A percentile compares a stretch with the other conserved stretches of the same genome.
Conservation (phyloP, 225 moss, liverwort and hornwort species). For the Bryum argenteum region DNA sequence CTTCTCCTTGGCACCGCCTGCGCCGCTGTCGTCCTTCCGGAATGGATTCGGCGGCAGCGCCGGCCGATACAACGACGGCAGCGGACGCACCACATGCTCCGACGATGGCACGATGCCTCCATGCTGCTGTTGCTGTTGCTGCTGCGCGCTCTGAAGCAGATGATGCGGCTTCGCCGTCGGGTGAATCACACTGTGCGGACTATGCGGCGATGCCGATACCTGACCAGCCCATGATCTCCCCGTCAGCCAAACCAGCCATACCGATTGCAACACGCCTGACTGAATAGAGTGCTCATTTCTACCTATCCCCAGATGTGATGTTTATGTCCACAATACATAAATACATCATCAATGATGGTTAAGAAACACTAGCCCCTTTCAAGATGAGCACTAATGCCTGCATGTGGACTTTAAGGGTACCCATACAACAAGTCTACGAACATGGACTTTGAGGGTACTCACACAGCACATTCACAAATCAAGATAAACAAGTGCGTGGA, state of each 20-base stretch:
- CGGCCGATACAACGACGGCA: conserved; percentile 31
- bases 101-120: conserved; percentile 38
- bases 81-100: conserved; percentile 39
- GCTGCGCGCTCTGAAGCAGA: conserved; percentile 44
- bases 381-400: too few relatives aligned
- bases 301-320: too few relatives aligned
- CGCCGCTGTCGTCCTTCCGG: conserved; percentile 35
- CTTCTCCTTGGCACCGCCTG: conserved; percentile 37
- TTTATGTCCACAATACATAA: too few relatives aligned
- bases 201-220: conserved; percentile 36
- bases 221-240: conserved; percentile 12
- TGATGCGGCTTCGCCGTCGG: conserved; percentile 45
- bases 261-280: neutral
- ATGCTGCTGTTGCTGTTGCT: conserved; percentile 37
- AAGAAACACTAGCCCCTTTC: too few relatives aligned
- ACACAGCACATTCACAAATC: too few relatives aligned
- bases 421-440: too few relatives aligned
- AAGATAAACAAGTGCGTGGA: too few relatives aligned
- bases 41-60: conserved; percentile 42
- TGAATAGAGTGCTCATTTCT: too few relatives aligned
- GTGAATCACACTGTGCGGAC: conserved; percentile 37
- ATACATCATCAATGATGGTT: too few relatives aligned
- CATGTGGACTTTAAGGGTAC: too few relatives aligned
- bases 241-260: conserved; percentile 1
- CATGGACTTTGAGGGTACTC: too few relatives aligned